Conservation (phyloP, 495 filamentous ascomycete genomes). For the Cryomyces antarcticus region DNA sequence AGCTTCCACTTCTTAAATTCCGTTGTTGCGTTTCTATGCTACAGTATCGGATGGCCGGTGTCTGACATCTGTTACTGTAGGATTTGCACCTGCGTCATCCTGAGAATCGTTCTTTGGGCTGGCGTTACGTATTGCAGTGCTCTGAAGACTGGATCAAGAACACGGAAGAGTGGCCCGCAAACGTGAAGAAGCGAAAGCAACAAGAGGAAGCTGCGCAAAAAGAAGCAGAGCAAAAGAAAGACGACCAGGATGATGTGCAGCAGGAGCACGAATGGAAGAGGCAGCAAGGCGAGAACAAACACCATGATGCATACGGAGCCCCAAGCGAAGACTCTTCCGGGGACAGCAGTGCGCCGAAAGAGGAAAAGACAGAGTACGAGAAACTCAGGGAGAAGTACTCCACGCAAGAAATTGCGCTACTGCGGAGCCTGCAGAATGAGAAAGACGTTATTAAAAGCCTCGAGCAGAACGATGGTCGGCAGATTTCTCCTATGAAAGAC, state of each 20-base stretch:
- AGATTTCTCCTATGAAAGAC: slow-evolving; percentile 4
- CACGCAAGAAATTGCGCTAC: slow-evolving; percentile 13
- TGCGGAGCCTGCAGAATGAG: slow-evolving; percentile 11
- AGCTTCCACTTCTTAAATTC: too few species aligned
- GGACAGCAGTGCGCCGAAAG: not conserved
- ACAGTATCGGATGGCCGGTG: too few species aligned
- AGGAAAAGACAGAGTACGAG: slow-evolving; percentile 6
- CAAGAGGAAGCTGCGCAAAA: slow-evolving; percentile 7
- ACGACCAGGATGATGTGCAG: slow-evolving; percentile 2
- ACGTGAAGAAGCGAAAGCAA: slow-evolving; percentile 7
- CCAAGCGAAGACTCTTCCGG: not conserved
- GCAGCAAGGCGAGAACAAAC: slow-evolving; percentile 4
- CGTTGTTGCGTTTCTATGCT: too few species aligned
- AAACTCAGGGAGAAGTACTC: slow-evolving; percentile 5
- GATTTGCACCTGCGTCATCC: slow-evolving; percentile 4
- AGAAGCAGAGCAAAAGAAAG: not conserved
- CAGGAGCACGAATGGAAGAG: slow-evolving; percentile 4
- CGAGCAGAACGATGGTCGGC: slow-evolving; percentile 14
- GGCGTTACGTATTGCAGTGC: slow-evolving; percentile 5
- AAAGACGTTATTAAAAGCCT: slow-evolving; percentile 9
- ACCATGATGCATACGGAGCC: slow-evolving; percentile 7
- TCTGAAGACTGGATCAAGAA: slow-evolving; percentile 9
- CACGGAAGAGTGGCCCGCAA: slow-evolving; percentile 8
- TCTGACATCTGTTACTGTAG: not conserved
- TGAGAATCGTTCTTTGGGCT: slow-evolving; percentile 4